Evolutionary conservation across 306 rosid genomes (phyloP).

Genomic region (Fragaria iinumae): DNA sequence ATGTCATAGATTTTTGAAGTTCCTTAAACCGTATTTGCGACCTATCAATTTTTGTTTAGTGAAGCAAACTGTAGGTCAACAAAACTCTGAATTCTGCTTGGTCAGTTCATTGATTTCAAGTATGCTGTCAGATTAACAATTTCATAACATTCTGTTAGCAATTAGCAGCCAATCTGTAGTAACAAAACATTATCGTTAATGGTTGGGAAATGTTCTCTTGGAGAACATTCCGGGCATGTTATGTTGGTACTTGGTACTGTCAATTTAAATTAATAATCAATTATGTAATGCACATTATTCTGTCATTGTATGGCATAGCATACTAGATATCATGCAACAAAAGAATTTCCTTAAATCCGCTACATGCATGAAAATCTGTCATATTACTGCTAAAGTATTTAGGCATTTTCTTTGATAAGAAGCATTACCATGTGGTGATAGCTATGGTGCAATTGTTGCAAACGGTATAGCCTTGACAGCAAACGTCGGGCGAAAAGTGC

Average conservation of each 20-base stretch:
- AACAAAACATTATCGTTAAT: background rate
- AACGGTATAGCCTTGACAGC: slow-evolving; percentile 42
- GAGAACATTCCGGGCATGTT: background rate
- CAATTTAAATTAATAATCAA: too few relatives aligned
- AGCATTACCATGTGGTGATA: slow-evolving; percentile 74
- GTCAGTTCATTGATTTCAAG: background rate
- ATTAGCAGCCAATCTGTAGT: background rate
- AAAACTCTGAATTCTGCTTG: background rate
- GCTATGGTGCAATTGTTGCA: slow-evolving; percentile 49
- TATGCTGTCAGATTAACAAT: background rate
- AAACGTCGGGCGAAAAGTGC: slow-evolving; percentile 45
- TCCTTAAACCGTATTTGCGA: background rate
- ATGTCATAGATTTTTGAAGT: background rate
- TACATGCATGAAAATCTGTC: background rate
- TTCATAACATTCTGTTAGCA: background rate
- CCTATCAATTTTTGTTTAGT: background rate
- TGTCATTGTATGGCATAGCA: background rate
- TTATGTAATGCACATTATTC: background rate
- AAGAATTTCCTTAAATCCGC: background rate
- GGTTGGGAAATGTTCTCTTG: background rate
- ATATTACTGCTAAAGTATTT: background rate
- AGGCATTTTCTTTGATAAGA: background rate
- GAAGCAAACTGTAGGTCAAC: too few relatives aligned
- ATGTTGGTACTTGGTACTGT: background rate
- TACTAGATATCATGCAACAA: background rate